Evolutionary conservation across 176 grass and related monocot species (phyloP).

Genomic region (Paspalum vaginatum): DNA sequence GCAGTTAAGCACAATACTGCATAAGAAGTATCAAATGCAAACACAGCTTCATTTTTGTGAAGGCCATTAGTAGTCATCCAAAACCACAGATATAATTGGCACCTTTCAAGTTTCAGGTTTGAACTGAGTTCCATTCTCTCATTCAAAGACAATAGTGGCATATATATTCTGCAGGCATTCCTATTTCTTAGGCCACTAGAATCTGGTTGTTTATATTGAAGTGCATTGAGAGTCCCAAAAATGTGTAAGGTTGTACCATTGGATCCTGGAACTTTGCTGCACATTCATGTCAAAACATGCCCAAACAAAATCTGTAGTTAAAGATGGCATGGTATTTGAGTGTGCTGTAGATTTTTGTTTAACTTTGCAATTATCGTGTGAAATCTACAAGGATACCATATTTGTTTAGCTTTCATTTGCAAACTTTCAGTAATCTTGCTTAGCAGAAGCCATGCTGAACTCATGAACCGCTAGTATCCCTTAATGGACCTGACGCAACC

Average conservation of each 20-base stretch:
- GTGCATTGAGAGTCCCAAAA: neutral
- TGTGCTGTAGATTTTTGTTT: neutral
- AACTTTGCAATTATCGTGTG: neutral
- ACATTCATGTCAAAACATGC: neutral
- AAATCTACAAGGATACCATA: neutral
- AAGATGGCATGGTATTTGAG: neutral
- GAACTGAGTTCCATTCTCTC: neutral
- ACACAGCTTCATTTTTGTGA: neutral
- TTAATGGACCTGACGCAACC: neutral
- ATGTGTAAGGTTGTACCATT: neutral
- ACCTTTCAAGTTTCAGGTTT: neutral
- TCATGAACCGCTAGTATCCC: neutral
- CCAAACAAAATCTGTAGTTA: neutral
- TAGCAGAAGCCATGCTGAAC: neutral
- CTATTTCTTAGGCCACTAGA: neutral
- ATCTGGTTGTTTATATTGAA: conserved; percentile 9
- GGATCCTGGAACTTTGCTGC: neutral
- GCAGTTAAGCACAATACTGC: conserved; percentile 13
- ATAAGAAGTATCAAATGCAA: conserved; percentile 5
- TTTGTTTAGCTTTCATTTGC: neutral
- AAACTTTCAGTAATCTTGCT: neutral
- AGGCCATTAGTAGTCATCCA: conserved; percentile 17
- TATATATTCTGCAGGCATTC: neutral
- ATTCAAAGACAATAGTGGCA: neutral
- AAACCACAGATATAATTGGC: neutral